These are phyloP conservation scores for Pythium phragmitis DNA, from an alignment of 352 stramenopile genomes.

Conservation along the genomic window DNA sequence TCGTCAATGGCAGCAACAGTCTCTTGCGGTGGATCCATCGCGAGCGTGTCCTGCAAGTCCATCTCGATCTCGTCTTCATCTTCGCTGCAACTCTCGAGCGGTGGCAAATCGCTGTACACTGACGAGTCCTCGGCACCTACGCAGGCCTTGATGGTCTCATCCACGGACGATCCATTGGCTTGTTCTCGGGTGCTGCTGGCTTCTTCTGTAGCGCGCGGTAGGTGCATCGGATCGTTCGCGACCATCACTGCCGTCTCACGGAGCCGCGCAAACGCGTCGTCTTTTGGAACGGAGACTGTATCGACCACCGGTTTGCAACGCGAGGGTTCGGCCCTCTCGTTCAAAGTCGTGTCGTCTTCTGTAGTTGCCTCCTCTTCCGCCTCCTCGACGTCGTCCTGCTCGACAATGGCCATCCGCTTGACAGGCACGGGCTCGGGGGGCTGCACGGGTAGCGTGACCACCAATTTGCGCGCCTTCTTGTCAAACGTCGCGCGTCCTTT, in stretches of 20 bases:
- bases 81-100: conserved; percentile 57
- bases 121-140: conserved; percentile 8
- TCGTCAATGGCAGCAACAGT: no score
- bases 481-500: conserved; percentile 85
- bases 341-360: not conserved
- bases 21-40: conserved; percentile 5
- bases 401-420: conserved; percentile 37
- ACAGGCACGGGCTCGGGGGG: conserved; percentile 36
- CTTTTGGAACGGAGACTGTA: conserved; percentile 1
- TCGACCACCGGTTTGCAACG: no score
- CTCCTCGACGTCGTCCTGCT: conserved; percentile 29
- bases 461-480: conserved; percentile 65
- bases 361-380: conserved; percentile 23
- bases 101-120: conserved; percentile 45
- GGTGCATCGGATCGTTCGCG: conserved; percentile 53
- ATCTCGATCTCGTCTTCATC: conserved; percentile 33
- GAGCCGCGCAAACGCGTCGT: conserved; percentile 59
- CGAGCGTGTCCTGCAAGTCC: conserved; percentile 4
- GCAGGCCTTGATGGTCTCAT: conserved; percentile 10
- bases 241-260: conserved; percentile 70
- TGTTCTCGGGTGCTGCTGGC: not conserved
- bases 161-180: not conserved
- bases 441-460: conserved; percentile 81
- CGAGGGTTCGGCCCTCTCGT: not conserved
- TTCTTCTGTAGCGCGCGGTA: conserved; percentile 12